A percentile compares a stretch with the other conserved stretches of the same genome.
phyloP scores from a whole-genome alignment of 345 rosid species.

The Populus euphratica region DNA sequence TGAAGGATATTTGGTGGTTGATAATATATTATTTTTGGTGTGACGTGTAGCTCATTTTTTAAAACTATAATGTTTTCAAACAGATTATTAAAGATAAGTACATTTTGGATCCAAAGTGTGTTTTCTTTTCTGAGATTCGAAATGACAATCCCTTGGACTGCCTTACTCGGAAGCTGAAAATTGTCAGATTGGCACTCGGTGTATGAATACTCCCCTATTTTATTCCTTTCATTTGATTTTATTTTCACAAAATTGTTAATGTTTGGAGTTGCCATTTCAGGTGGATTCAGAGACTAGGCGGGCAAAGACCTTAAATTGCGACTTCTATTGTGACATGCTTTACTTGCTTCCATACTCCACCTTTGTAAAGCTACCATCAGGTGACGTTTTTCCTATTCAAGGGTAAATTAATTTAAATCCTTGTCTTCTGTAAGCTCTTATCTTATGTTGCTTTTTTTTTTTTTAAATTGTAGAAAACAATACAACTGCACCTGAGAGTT shows the following conservation, averaged over 20 bases:
- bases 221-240: background rate
- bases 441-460: background rate
- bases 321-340: slow-evolving; percentile 57
- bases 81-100: slow-evolving; percentile 43
- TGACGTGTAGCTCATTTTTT: background rate
- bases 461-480: slow-evolving; percentile 26
- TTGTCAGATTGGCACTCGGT: slow-evolving; percentile 40
- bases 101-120: slow-evolving; percentile 42
- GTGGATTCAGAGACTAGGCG: slow-evolving; percentile 32
- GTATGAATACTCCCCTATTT: slow-evolving; percentile 25
- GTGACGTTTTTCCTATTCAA: slow-evolving; percentile 7
- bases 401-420: too few species aligned
- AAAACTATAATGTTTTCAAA: background rate
- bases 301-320: slow-evolving; percentile 26
- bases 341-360: slow-evolving; percentile 55
- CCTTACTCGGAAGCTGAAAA: slow-evolving; percentile 41
- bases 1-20: background rate
- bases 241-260: background rate
- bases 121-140: slow-evolving; percentile 52
- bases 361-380: slow-evolving; percentile 39
- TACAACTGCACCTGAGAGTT: slow-evolving; percentile 32
- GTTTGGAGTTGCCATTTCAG: slow-evolving; percentile 29
- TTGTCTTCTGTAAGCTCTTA: background rate
- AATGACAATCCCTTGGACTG: slow-evolving; percentile 54
- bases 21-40: too few species aligned